Conservation (phyloP, 805 yeast species). For the Candida namnaoensis region DNA sequence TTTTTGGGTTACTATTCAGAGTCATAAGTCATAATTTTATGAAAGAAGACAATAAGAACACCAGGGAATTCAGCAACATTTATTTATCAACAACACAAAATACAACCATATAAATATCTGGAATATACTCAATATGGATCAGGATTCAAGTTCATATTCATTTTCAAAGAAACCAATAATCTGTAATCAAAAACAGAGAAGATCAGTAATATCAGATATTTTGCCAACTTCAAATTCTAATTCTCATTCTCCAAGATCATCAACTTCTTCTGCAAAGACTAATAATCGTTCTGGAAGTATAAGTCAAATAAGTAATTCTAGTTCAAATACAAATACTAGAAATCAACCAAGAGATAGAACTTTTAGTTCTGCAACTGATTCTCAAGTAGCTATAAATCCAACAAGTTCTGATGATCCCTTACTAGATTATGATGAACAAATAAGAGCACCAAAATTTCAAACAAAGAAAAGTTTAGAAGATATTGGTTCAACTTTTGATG, state of each 20-base stretch:
- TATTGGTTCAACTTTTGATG: constrained; percentile 5
- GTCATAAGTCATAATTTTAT: no score
- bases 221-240: constrained; percentile 6
- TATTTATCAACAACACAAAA: no score
- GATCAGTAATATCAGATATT: constrained; percentile 14
- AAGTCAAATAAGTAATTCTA: no score
- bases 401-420: constrained; percentile 14
- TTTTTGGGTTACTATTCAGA: no score
- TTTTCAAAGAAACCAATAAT: constrained; percentile 15
- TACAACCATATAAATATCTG: no score
- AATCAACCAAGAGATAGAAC: neutral
- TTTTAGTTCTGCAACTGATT: neutral
- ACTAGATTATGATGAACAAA: constrained; percentile 19
- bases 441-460: constrained; percentile 19
- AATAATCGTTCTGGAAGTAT: no score
- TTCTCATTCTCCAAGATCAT: neutral
- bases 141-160: constrained; percentile 11
- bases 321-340: no score
- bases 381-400: neutral
- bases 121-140: no score
- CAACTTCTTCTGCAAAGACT: neutral
- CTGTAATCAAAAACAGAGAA: constrained; percentile 6
- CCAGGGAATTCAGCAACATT: no score
- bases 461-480: constrained; percentile 1
- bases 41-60: no score